Percentiles rank a stretch among this genome's conserved stretches.
Conservation (phyloP, 2,329 filamentous ascomycete species). For the Trichoderma koningiopsis region DNA sequence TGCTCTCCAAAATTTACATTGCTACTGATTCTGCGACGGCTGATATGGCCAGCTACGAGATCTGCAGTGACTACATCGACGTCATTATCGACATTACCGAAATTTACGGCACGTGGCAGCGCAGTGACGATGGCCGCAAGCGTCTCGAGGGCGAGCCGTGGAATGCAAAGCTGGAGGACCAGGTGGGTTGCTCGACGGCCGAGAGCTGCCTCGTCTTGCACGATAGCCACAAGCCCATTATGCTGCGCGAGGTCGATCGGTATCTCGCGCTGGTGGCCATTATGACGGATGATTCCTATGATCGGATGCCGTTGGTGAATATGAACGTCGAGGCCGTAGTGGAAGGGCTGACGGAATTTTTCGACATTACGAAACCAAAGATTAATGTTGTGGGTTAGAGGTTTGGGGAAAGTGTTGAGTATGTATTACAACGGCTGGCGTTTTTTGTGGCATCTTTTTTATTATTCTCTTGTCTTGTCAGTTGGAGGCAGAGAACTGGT, state of each 20-base stretch:
- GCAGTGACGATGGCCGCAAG: conserved; percentile 57
- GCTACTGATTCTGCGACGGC: conserved; percentile 91
- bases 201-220: conserved; percentile 70
- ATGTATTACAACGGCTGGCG: neutral
- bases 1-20: conserved; percentile 97
- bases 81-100: conserved; percentile 97
- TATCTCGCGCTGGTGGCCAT: conserved; percentile 82
- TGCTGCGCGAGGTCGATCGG: conserved; percentile 69
- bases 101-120: conserved; percentile 79
- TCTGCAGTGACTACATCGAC: conserved; percentile 98
- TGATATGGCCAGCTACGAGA: conserved; percentile 95
- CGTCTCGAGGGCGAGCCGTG: conserved; percentile 62
- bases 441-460: neutral
- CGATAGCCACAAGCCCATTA: conserved; percentile 64
- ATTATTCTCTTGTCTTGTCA: neutral
- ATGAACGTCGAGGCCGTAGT: conserved; percentile 86
- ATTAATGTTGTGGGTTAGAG: conserved; percentile 31
- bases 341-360: conserved; percentile 76
- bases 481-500: neutral
- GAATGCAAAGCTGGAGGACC: conserved; percentile 64
- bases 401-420: neutral
- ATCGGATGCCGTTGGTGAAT: conserved; percentile 81
- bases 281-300: conserved; percentile 82
- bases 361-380: conserved; percentile 67
- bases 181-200: conserved; percentile 65